These are phyloP conservation scores for Lachancea waltii DNA, from an alignment of 805 yeast species.

Conservation along the genomic window DNA sequence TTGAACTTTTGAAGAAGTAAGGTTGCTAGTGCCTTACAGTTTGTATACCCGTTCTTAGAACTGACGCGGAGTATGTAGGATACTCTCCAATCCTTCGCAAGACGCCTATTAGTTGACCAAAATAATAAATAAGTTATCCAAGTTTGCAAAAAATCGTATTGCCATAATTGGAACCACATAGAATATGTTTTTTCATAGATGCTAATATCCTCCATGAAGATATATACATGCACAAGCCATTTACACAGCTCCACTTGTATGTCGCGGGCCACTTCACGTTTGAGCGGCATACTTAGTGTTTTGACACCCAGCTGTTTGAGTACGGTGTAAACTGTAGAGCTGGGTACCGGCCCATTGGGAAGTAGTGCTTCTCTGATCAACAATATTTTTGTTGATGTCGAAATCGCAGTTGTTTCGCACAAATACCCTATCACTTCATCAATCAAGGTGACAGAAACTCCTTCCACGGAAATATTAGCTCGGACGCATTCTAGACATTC, in stretches of 20 bases:
- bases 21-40: constrained; percentile 18
- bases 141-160: constrained; percentile 32
- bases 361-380: constrained; percentile 25
- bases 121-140: constrained; percentile 32
- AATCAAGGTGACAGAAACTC: constrained; percentile 1
- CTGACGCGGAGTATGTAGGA: constrained; percentile 20
- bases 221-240: constrained; percentile 33
- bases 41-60: constrained; percentile 19
- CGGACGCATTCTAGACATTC: constrained; percentile 2
- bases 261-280: constrained; percentile 13
- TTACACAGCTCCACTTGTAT: constrained; percentile 27
- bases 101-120: constrained; percentile 27
- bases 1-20: constrained; percentile 20
- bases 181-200: constrained; percentile 21
- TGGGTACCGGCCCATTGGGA: constrained; percentile 28
- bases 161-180: constrained; percentile 32
- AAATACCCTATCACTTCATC: constrained; percentile 14
- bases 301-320: constrained; percentile 30
- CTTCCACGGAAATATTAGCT: constrained; percentile 1
- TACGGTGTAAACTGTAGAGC: constrained; percentile 22
- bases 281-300: constrained; percentile 19
- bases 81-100: constrained; percentile 30
- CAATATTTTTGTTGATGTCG: constrained; percentile 16
- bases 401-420: constrained; percentile 15
- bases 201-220: constrained; percentile 18